Conservation (phyloP, 106 monocot genomes). For the Platanthera guangdongensis region DNA sequence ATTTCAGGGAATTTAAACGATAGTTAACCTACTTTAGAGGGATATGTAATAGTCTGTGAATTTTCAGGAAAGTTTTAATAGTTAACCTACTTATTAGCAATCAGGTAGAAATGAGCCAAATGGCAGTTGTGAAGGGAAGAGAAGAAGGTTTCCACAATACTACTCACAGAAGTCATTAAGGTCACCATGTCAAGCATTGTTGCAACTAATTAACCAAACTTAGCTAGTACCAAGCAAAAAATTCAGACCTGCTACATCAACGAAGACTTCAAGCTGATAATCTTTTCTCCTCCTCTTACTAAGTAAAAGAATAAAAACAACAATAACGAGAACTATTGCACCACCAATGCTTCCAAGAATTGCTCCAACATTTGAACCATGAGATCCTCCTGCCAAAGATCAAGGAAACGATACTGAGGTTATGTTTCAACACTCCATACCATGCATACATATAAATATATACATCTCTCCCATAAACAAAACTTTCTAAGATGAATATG, state of each 20-base stretch:
- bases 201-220: not conserved
- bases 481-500: not conserved
- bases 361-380: slow-evolving; percentile 36
- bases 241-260: slow-evolving; percentile 64
- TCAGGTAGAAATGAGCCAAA: not conserved
- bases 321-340: slow-evolving; percentile 19
- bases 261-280: slow-evolving; percentile 36
- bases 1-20: too few relatives aligned
- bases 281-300: slow-evolving; percentile 37
- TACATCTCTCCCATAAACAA: not conserved
- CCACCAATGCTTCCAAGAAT: slow-evolving; percentile 48
- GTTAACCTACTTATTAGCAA: too few relatives aligned
- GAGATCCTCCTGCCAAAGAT: slow-evolving; percentile 31
- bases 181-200: not conserved
- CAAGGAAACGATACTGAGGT: not conserved
- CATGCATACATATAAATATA: not conserved
- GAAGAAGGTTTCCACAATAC: not conserved
- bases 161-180: not conserved
- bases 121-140: not conserved
- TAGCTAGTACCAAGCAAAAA: not conserved
- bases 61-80: too few relatives aligned
- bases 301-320: slow-evolving; percentile 26
- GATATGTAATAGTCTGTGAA: too few relatives aligned
- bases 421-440: not conserved
- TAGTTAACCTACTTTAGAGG: too few relatives aligned